These are phyloP conservation scores for Hemileccinum rubropunctum DNA, from an alignment of 768 basidiomycete genomes.

Conservation along the genomic window DNA sequence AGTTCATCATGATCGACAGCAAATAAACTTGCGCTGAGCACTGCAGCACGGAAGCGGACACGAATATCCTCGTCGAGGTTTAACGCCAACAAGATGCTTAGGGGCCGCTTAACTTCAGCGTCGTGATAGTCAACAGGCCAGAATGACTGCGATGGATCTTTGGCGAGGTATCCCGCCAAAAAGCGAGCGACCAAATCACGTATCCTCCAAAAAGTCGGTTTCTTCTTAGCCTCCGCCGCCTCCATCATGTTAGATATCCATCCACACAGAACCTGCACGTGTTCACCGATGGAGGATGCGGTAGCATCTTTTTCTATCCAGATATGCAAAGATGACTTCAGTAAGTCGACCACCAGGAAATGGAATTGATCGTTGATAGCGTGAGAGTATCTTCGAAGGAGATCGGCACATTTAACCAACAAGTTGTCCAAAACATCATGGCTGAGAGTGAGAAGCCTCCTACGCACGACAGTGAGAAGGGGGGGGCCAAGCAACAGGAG, in stretches of 20 bases:
- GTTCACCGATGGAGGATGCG: conserved; percentile 37
- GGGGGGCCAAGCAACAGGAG: conserved; percentile 59
- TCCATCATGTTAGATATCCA: conserved; percentile 52
- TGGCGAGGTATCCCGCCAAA: conserved; percentile 58
- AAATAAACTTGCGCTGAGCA: conserved; percentile 58
- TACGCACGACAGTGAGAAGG: conserved; percentile 54
- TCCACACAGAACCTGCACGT: conserved; percentile 47
- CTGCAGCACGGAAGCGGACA: conserved; percentile 75
- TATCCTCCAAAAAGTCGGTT: conserved; percentile 60
- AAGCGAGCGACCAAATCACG: conserved; percentile 66
- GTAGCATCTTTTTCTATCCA: conserved; percentile 45
- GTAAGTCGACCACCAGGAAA: conserved; percentile 52
- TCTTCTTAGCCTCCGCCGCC: conserved; percentile 33
- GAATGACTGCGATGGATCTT: conserved; percentile 51
- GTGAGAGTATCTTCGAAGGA: conserved; percentile 55
- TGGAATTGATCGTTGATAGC: conserved; percentile 52
- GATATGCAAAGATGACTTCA: conserved; percentile 60
- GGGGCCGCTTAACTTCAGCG: conserved; percentile 35
- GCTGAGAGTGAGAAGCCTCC: conserved; percentile 52
- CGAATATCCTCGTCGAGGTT: conserved; percentile 75
- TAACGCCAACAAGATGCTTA: conserved; percentile 49
- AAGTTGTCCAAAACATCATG: conserved; percentile 49
- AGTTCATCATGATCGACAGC: conserved; percentile 35
- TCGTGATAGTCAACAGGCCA: conserved; percentile 42
- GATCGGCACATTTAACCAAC: conserved; percentile 49